Conservation (phyloP, 2,329 filamentous ascomycete species). For the Aspergillus alliaceus region DNA sequence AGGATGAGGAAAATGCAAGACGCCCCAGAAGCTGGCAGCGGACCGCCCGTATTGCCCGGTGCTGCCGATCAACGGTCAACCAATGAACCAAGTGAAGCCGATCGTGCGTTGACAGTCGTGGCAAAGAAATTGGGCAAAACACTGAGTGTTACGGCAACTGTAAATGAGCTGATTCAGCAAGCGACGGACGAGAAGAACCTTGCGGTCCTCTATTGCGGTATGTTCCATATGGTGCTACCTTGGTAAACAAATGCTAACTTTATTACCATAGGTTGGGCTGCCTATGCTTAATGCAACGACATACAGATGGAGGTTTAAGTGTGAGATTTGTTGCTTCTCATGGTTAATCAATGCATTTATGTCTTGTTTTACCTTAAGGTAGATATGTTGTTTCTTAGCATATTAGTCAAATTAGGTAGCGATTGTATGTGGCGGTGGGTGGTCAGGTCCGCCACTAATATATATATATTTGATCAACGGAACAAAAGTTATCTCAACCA, state of each 20-base stretch:
- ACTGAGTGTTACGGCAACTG: constrained; percentile 88
- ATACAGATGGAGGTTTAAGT: too few species aligned
- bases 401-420: too few species aligned
- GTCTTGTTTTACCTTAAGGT: too few species aligned
- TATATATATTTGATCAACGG: too few species aligned
- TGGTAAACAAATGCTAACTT: neutral
- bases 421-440: too few species aligned
- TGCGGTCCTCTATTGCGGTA: constrained; percentile 82
- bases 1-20: constrained; percentile 68
- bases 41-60: constrained; percentile 35
- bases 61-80: constrained; percentile 38
- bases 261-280: constrained; percentile 48
- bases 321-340: too few species aligned
- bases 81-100: constrained; percentile 74
- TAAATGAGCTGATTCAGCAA: constrained; percentile 95
- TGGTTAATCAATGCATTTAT: too few species aligned
- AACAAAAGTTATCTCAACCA: too few species aligned
- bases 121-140: constrained; percentile 95
- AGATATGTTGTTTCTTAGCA: too few species aligned
- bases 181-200: constrained; percentile 91
- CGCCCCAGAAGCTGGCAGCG: constrained; percentile 44
- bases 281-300: constrained; percentile 41
- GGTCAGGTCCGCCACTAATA: too few species aligned
- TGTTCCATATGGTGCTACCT: constrained; percentile 26
- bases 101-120: constrained; percentile 87